Conservation (phyloP, 129 eudicot genomes). For the Flaveria bidentis region DNA sequence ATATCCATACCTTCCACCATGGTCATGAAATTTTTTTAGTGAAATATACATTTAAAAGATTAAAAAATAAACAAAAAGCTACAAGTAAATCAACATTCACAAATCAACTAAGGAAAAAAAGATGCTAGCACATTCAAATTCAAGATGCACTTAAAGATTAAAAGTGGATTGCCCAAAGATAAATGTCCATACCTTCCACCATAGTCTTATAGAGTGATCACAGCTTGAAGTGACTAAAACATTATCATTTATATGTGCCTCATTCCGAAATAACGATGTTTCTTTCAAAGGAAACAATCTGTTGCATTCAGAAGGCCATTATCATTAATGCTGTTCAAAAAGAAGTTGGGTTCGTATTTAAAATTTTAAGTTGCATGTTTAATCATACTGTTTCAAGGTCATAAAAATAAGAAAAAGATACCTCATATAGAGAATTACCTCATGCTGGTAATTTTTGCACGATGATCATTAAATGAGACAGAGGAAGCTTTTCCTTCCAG, state of each 20-base stretch:
- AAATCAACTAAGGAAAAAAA: too few relatives aligned
- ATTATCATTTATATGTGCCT: constrained; percentile 47
- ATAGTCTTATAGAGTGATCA: constrained; percentile 81
- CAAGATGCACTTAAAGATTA: not conserved
- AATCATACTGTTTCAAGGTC: not conserved
- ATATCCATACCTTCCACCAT: constrained; percentile 72
- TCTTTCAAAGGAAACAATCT: constrained; percentile 69
- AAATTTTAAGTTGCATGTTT: not conserved
- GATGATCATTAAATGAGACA: constrained; percentile 51
- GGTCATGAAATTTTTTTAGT: constrained; percentile 29
- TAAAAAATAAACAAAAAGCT: too few relatives aligned
- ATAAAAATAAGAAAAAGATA: not conserved
- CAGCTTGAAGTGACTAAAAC: constrained; percentile 77
- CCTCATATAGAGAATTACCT: constrained; percentile 49
- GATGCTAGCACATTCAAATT: constrained; percentile 9
- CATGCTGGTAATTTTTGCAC: constrained; percentile 79
- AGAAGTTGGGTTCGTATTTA: not conserved
- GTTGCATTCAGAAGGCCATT: constrained; percentile 20
- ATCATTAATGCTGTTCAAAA: not conserved
- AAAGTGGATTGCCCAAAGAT: not conserved
- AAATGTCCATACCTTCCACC: constrained; percentile 67
- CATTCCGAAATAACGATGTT: constrained; percentile 49
- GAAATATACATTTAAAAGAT: not conserved
- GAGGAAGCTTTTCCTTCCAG: constrained; percentile 30
- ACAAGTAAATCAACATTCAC: too few relatives aligned